Percentiles rank a stretch among this genome's conserved stretches.
Evolutionary conservation across 192 early-diverging fungal species (phyloP).

Genomic region (Mortierella alpina): DNA sequence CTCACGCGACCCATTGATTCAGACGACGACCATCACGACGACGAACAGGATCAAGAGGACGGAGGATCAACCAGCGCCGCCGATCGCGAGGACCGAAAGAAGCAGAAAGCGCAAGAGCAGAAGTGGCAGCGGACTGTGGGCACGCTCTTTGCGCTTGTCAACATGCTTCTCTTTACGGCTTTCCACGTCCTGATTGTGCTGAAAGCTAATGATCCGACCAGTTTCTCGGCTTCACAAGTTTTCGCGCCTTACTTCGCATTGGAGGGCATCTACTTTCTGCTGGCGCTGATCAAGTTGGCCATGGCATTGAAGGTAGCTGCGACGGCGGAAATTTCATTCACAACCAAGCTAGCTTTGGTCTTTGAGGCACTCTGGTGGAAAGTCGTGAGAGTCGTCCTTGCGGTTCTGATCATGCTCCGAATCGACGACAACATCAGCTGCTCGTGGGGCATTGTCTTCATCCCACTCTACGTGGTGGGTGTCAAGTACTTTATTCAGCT

Average conservation of each 20-base stretch:
- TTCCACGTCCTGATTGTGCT: slow-evolving; percentile 87
- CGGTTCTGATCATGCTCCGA: slow-evolving; percentile 73
- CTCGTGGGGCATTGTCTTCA: slow-evolving; percentile 76
- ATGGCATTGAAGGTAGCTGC: slow-evolving; percentile 25
- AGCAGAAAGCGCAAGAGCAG: slow-evolving; percentile 47
- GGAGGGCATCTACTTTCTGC: slow-evolving; percentile 75
- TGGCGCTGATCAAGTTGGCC: slow-evolving; percentile 52
- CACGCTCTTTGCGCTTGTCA: slow-evolving; percentile 57
- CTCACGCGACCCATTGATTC: slow-evolving; percentile 31
- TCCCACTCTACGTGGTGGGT: slow-evolving; percentile 72
- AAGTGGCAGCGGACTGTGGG: slow-evolving; percentile 28
- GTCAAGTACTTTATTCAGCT: slow-evolving; percentile 67
- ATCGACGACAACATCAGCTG: slow-evolving; percentile 66
- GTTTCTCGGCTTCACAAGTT: slow-evolving; percentile 71
- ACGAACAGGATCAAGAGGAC: slow-evolving; percentile 61
- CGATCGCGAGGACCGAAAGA: slow-evolving; percentile 30
- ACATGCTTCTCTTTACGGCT: slow-evolving; percentile 66
- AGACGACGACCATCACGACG: slow-evolving; percentile 57
- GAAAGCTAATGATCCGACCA: slow-evolving; percentile 70
- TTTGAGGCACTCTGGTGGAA: slow-evolving; percentile 73
- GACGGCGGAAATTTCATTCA: slow-evolving; percentile 6
- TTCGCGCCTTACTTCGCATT: slow-evolving; percentile 88
- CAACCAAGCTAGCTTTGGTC: slow-evolving; percentile 8
- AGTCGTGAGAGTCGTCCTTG: slow-evolving; percentile 71
- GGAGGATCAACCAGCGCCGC: slow-evolving; percentile 47